These are phyloP conservation scores for Schizochytrium sp. DNA, from an alignment of 108 stramenopile genomes.

Conservation along the genomic window DNA sequence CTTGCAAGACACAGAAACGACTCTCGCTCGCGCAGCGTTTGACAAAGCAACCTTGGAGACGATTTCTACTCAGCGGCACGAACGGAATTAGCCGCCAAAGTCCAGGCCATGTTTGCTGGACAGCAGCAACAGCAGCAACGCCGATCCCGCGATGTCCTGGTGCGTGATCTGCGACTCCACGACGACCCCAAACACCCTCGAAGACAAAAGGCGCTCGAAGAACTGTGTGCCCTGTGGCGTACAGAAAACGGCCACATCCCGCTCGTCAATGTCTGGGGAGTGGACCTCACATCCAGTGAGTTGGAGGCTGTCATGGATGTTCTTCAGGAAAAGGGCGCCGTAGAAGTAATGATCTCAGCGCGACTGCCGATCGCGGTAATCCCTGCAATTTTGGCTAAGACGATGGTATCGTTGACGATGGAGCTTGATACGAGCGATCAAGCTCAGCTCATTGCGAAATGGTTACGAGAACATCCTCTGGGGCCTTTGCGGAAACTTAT, in stretches of 20 bases:
- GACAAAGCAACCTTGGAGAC: too few species aligned
- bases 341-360: not conserved
- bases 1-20: too few species aligned
- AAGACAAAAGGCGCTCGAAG: not conserved
- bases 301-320: not conserved
- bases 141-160: slow-evolving; percentile 1
- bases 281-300: slow-evolving; percentile 1
- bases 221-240: not conserved
- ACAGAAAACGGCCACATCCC: not conserved
- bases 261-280: slow-evolving; percentile 18
- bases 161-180: not conserved
- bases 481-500: not conserved
- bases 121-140: not conserved
- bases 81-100: too few species aligned
- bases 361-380: not conserved
- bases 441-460: not conserved
- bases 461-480: not conserved
- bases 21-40: too few species aligned
- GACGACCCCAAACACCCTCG: not conserved
- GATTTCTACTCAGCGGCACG: too few species aligned
- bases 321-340: not conserved
- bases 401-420: not conserved
- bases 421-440: slow-evolving; percentile 46
- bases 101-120: too few species aligned
- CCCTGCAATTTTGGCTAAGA: not conserved